Conservation (phyloP, 352 stramenopile genomes). For the Phytophthora ohioensis region DNA sequence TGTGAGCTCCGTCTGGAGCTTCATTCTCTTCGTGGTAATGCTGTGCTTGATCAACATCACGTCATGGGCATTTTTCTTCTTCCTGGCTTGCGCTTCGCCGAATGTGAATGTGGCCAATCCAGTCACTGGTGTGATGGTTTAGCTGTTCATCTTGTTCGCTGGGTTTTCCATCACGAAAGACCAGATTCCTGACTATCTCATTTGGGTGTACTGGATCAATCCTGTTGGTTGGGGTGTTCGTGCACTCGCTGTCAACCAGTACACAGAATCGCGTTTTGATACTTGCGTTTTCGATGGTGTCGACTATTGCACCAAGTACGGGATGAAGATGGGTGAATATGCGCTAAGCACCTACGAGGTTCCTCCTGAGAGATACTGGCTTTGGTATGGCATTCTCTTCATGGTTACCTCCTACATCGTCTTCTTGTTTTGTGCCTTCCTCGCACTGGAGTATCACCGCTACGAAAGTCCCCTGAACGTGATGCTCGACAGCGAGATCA, state of each 20-base stretch:
- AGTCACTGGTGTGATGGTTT: background rate
- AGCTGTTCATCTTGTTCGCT: slow-evolving; percentile 25
- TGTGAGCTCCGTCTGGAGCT: slow-evolving; percentile 21
- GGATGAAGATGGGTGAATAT: slow-evolving; percentile 29
- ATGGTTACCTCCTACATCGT: slow-evolving; percentile 13
- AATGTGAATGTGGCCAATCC: slow-evolving; percentile 29
- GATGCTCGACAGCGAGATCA: background rate
- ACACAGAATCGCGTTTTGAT: slow-evolving; percentile 32
- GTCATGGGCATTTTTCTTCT: slow-evolving; percentile 26
- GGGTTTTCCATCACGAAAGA: slow-evolving; percentile 30
- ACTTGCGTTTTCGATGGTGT: slow-evolving; percentile 34
- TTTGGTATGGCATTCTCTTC: slow-evolving; percentile 32
- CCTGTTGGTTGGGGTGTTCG: slow-evolving; percentile 29
- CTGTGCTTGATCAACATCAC: slow-evolving; percentile 25
- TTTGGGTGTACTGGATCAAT: slow-evolving; percentile 36
- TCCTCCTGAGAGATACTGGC: slow-evolving; percentile 25
- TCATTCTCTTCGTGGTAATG: slow-evolving; percentile 24
- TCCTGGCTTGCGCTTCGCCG: slow-evolving; percentile 17
- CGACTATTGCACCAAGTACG: slow-evolving; percentile 39
- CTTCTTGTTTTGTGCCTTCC: slow-evolving; percentile 23
- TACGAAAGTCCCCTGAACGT: slow-evolving; percentile 29
- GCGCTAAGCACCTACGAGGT: slow-evolving; percentile 28
- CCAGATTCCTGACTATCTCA: slow-evolving; percentile 33
- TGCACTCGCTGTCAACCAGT: slow-evolving; percentile 38
- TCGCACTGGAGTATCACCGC: slow-evolving; percentile 25